Base-by-base conservation (phyloP, 148 eudicot genomes). In the Simmondsia chinensis region DNA sequence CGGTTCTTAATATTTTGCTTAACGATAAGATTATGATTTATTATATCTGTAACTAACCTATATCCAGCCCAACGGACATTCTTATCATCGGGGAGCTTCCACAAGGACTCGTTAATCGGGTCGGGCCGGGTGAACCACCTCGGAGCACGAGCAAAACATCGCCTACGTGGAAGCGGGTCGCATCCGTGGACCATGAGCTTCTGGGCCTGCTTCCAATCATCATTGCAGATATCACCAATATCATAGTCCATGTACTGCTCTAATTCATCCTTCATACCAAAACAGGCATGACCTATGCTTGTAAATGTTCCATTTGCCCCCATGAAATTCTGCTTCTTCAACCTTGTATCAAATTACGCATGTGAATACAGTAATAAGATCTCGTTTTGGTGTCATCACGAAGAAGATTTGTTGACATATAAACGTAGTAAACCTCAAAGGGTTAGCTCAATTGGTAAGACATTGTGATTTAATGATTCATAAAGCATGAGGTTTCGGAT, bases 21-120 rank as follows among this genome's bases (percentile, higher is more conserved):
- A n/a, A n/a, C n/a, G n/a, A n/a, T n/a, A n/a, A n/a, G n/a, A n/a
- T n/a, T n/a, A n/a, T n/a, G n/a, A n/a, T n/a, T n/a, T n/a, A n/a
- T n/a, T n/a, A n/a, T n/a, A n/a, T n/a, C n/a, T n/a, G n/a, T n/a
- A n/a, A n/a, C n/a, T n/a, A n/a, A n/a, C n/a, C n/a, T n/a, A n/a
- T n/a, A n/a, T n/a, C n/a, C n/a, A n/a, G n/a, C 60, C 81, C 86
- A 79, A 1, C 70, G 56, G n/a, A 79, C 71, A 51, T 71, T 68
- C 38, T 32, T 24, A 30, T 74, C 68, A 34, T 71, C 68, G 0
- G 81, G 86, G 3, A 59, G 46, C 18, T 36, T 65, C 86, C 86
- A 79, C 47, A 79, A 4, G 1, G 77, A 66, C 55, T 74, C 65
- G 7, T 57, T 46, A 4, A 62, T 30, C 1, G 77, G 59, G 11